Conservation (phyloP, 1,284 basidiomycete genomes). For the Acaromyces ingoldii region DNA sequence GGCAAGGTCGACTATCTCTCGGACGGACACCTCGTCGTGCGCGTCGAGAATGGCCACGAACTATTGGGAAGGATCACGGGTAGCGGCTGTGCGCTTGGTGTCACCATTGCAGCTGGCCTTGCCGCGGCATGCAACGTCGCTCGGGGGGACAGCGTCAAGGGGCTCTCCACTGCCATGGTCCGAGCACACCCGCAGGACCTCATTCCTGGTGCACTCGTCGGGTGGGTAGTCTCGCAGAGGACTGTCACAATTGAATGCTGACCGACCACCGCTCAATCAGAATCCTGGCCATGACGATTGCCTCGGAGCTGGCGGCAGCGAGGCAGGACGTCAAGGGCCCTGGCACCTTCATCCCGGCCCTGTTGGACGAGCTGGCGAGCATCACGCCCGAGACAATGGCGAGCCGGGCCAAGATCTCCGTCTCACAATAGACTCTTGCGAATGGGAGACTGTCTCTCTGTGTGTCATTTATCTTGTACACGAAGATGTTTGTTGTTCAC, state of each 20-base stretch:
- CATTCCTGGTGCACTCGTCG: constrained; percentile 38
- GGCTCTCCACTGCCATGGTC: constrained; percentile 18
- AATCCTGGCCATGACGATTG: constrained; percentile 73
- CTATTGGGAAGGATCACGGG: constrained; percentile 79
- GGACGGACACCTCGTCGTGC: constrained; percentile 68
- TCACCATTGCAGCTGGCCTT: constrained; percentile 70
- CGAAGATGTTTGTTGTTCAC: no score
- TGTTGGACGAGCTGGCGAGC: constrained; percentile 69
- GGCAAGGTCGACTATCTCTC: constrained; percentile 80
- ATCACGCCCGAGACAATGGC: constrained; percentile 57
- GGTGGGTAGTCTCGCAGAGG: background rate
- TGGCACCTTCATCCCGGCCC: constrained; percentile 77
- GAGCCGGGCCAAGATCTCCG: constrained; percentile 59
- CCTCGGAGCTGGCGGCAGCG: constrained; percentile 72
- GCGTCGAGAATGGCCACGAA: constrained; percentile 70
- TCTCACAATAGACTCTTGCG: no score
- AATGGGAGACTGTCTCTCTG: no score
- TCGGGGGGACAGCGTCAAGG: background rate
- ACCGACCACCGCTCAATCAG: constrained; percentile 52
- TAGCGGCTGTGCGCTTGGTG: constrained; percentile 82
- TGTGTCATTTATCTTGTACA: no score
- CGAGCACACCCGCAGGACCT: constrained; percentile 19
- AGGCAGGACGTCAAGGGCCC: constrained; percentile 70
- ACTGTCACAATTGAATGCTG: constrained; percentile 3
- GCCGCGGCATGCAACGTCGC: constrained; percentile 57